Evolutionary conservation across 441 rosid genomes (phyloP), one percentile per base, ranked within the genome.

Genomic region (Gossypium gossypioides): DNA sequence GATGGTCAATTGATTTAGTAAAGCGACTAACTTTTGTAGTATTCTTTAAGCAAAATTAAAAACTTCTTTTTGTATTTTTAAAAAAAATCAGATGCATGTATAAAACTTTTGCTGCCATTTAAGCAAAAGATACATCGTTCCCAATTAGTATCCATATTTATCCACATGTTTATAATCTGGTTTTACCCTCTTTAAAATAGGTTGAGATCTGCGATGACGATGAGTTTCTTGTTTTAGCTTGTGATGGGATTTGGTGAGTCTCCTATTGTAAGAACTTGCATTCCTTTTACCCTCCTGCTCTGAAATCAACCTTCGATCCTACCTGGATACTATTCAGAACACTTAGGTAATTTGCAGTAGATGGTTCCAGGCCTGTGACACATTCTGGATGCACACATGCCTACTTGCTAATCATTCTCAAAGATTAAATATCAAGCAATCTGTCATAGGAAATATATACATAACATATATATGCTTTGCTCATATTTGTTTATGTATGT

Each of bases 171-270:
- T 60, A 76, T 21, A 67, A 59, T 57, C 61, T 71, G 34, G 12
- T 29, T 37, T 22, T 69, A 13, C 54, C 12, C 24, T 27, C 37
- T 71, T 74, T 77, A 69, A 77, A 70, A 68, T 71, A 86, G 91
- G 76, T 83, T 78, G 91, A 86, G 69, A 88, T 87, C 32, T 83
- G 85, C 3, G 81, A 81, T 65, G 89, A 86, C 37, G 91, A 87
- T 71, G 91, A 87, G 55, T 87, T 86, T 80, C 82, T 86, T 75
- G 88, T 82, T 68, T 52, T 87, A 78, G 91, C 91, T 40, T 86
- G 89, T 12, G 89, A 87, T 56, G 91, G 91, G 65, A 84, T 84
- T 72, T 87, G 89, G 91, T 87, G 76, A 76, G 79, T 75, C 15
- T 67, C 52, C 59, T 67, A 3, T 50, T 27, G 19, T 37, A 68